These are phyloP conservation scores for Lactarius deliciosus DNA, from an alignment of 768 basidiomycete genomes.

Conservation along the genomic window DNA sequence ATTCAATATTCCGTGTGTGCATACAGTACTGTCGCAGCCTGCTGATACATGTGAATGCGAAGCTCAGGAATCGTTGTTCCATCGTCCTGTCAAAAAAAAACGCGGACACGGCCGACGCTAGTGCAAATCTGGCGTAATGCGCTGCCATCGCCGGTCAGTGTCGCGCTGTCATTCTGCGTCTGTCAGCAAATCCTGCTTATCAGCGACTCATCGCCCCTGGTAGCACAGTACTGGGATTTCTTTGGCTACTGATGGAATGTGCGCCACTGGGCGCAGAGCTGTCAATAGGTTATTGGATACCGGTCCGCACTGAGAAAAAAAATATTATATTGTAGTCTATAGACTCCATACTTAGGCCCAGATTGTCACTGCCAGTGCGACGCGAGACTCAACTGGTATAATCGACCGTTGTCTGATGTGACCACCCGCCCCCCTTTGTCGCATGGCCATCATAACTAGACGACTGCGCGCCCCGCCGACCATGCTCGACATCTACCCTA, in stretches of 20 bases:
- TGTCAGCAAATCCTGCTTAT: neutral
- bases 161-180: too few species aligned
- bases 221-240: too few species aligned
- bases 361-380: too few species aligned
- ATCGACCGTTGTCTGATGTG: neutral
- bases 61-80: neutral
- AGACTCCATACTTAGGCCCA: too few species aligned
- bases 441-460: slow-evolving; percentile 24
- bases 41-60: neutral
- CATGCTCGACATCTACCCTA: slow-evolving; percentile 66
- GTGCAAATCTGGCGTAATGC: neutral
- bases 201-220: neutral
- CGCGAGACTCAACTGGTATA: neutral
- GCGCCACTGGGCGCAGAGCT: neutral
- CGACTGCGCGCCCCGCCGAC: slow-evolving; percentile 47
- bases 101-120: neutral
- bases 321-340: too few species aligned
- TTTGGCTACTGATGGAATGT: neutral
- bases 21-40: neutral
- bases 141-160: too few species aligned
- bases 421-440: neutral
- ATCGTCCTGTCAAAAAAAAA: neutral
- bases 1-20: neutral
- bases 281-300: neutral
- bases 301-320: neutral